Percentiles rank a stretch among this genome's conserved stretches.
Evolutionary conservation across 202 grass and related monocot species (phyloP).

Genomic region (Cymbopogon flexuosus): DNA sequence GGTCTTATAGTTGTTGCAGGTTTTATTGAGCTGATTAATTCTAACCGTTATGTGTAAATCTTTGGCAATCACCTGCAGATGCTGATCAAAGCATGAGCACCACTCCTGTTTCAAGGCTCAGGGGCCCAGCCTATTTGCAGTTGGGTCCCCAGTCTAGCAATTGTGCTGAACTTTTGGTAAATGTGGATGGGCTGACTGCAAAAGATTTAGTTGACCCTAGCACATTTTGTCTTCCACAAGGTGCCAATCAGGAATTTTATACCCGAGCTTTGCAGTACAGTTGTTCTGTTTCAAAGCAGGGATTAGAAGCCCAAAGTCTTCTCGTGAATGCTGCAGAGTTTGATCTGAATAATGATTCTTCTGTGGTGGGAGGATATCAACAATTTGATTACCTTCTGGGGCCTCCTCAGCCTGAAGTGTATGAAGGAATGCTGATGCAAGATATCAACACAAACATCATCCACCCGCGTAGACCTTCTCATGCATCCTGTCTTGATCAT

Average conservation of each 20-base stretch:
- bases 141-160: constrained; percentile 18
- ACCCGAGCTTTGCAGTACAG: constrained; percentile 27
- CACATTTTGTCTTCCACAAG: constrained; percentile 32
- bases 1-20: background rate
- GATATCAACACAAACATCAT: background rate
- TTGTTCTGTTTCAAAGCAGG: constrained; percentile 28
- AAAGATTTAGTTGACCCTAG: constrained; percentile 9
- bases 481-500: constrained; percentile 45
- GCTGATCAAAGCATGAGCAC: constrained; percentile 8
- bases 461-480: constrained; percentile 30
- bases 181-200: constrained; percentile 24
- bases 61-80: background rate
- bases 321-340: constrained; percentile 15
- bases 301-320: constrained; percentile 31
- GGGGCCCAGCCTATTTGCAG: background rate
- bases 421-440: constrained; percentile 25
- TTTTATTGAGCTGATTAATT: background rate
- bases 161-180: constrained; percentile 15
- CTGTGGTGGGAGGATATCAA: constrained; percentile 22
- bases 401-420: constrained; percentile 12
- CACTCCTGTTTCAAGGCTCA: constrained; percentile 10
- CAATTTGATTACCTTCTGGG: constrained; percentile 9
- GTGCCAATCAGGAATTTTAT: constrained; percentile 39
- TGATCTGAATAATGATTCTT: constrained; percentile 24
- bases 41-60: background rate